Evolutionary conservation across 202 grass and related monocot species (phyloP).

Genomic region (Cymbopogon flexuosus): DNA sequence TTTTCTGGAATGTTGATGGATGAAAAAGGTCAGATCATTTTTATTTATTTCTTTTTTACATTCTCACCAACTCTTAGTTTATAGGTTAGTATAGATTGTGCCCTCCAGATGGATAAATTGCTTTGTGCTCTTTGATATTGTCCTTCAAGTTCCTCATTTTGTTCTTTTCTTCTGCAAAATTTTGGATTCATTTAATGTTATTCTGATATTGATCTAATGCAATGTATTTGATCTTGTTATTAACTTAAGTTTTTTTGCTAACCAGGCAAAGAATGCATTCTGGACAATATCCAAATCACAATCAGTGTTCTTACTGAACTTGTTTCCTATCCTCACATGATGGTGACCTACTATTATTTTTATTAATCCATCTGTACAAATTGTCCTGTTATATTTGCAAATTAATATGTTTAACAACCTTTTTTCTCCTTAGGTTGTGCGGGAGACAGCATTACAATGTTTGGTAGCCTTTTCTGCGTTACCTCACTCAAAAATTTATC

Average conservation of each 20-base stretch:
- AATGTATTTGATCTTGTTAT: constrained; percentile 6
- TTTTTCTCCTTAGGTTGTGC: constrained; percentile 62
- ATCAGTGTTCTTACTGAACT: constrained; percentile 55
- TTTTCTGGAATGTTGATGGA: constrained; percentile 94
- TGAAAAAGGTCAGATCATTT: constrained; percentile 63
- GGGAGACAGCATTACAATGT: constrained; percentile 88
- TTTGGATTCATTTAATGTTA: background rate
- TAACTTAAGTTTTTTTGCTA: constrained; percentile 1
- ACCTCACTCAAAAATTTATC: constrained; percentile 87
- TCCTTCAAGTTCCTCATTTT: constrained; percentile 1
- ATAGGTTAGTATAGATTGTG: background rate
- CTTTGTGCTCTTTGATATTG: background rate
- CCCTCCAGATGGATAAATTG: background rate
- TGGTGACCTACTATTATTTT: constrained; percentile 45
- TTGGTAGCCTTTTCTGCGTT: constrained; percentile 73
- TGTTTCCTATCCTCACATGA: constrained; percentile 77
- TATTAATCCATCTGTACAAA: constrained; percentile 3
- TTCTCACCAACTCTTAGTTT: constrained; percentile 7
- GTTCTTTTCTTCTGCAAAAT: constrained; percentile 26
- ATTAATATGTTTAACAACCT: constrained; percentile 13
- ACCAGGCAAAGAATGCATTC: constrained; percentile 68
- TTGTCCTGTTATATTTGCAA: constrained; percentile 21
- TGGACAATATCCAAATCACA: constrained; percentile 74
- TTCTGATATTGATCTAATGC: constrained; percentile 15
- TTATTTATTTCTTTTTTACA: constrained; percentile 26